Evolutionary conservation across 2,329 filamentous ascomycete species (phyloP).

Genomic region (Chaetothyriales sp.): DNA sequence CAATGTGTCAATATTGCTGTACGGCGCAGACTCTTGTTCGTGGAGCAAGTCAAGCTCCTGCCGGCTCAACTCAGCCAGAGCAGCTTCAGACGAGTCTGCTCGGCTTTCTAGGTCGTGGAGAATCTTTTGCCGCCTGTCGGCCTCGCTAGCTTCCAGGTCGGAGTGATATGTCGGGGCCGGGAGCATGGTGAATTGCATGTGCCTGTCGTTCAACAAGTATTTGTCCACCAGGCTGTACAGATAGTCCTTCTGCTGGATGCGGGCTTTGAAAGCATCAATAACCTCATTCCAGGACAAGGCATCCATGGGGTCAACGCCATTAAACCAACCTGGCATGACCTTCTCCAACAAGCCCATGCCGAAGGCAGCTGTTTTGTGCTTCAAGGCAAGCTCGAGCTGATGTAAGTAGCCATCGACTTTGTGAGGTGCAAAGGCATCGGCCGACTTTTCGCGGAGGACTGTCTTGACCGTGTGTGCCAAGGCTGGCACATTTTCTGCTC

Average conservation of each 20-base stretch:
- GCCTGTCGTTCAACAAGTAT: constrained; percentile 77
- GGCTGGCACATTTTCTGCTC: constrained; percentile 61
- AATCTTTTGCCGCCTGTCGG: constrained; percentile 53
- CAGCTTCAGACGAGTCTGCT: constrained; percentile 58
- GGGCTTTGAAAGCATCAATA: constrained; percentile 65
- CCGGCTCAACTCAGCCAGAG: constrained; percentile 56
- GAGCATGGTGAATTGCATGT: constrained; percentile 85
- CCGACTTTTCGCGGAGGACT: constrained; percentile 55
- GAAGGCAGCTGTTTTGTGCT: constrained; percentile 94
- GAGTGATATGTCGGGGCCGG: constrained; percentile 64
- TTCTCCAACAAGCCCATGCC: constrained; percentile 83
- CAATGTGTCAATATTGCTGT: constrained; percentile 72
- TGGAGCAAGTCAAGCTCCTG: constrained; percentile 67
- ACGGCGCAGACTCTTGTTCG: constrained; percentile 72
- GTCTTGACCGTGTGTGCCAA: constrained; percentile 61
- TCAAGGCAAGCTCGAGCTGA: constrained; percentile 80
- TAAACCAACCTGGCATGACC: constrained; percentile 87
- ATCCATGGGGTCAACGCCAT: constrained; percentile 83
- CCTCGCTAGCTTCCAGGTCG: constrained; percentile 64
- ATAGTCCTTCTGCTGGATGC: constrained; percentile 59
- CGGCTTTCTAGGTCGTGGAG: constrained; percentile 40
- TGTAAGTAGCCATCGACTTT: constrained; percentile 93
- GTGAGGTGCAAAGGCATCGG: constrained; percentile 69
- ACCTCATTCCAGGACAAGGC: constrained; percentile 85
- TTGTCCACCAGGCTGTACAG: constrained; percentile 76